phyloP scores from a whole-genome alignment of 148 eudicot genomes.

The Vaccinium vitisidaea region DNA sequence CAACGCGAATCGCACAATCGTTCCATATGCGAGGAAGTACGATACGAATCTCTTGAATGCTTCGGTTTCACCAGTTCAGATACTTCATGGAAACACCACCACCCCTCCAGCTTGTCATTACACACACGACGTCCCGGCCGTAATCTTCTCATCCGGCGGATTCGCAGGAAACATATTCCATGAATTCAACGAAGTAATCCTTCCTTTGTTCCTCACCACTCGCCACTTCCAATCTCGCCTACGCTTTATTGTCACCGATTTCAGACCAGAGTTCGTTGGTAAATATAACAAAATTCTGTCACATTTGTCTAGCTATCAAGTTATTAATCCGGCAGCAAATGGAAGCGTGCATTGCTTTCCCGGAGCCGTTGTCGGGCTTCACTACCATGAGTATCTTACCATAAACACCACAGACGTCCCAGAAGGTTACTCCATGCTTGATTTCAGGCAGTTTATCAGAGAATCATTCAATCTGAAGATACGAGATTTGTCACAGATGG shows the following conservation, averaged over 20 bases:
- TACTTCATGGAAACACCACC: constrained; percentile 30
- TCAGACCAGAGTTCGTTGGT: constrained; percentile 27
- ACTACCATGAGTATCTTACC: constrained; percentile 39
- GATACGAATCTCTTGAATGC: constrained; percentile 20
- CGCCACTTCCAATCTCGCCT: constrained; percentile 35
- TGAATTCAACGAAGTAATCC: constrained; percentile 50
- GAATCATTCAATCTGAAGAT: constrained; percentile 27
- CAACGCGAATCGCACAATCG: constrained; percentile 9
- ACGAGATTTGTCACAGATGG: constrained; percentile 9
- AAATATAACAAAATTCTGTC: constrained; percentile 38
- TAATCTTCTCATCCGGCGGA: constrained; percentile 64
- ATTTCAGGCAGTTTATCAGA: constrained; percentile 40
- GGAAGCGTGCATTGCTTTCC: constrained; percentile 52
- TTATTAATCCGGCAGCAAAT: constrained; percentile 29
- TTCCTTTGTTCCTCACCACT: constrained; percentile 60
- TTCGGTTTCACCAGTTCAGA: constrained; percentile 46
- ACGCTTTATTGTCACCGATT: constrained; percentile 39
- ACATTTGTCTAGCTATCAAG: constrained; percentile 35
- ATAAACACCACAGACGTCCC: constrained; percentile 35
- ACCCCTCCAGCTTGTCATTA: constrained; percentile 41
- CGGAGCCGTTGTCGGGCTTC: constrained; percentile 49
- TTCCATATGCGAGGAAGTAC: constrained; percentile 53
- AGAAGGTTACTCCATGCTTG: constrained; percentile 28
- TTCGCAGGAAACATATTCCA: constrained; percentile 55
- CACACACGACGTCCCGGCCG: constrained; percentile 47